Conservation (phyloP, 2,329 filamentous ascomycete species). For the Cladosporium sp. region DNA sequence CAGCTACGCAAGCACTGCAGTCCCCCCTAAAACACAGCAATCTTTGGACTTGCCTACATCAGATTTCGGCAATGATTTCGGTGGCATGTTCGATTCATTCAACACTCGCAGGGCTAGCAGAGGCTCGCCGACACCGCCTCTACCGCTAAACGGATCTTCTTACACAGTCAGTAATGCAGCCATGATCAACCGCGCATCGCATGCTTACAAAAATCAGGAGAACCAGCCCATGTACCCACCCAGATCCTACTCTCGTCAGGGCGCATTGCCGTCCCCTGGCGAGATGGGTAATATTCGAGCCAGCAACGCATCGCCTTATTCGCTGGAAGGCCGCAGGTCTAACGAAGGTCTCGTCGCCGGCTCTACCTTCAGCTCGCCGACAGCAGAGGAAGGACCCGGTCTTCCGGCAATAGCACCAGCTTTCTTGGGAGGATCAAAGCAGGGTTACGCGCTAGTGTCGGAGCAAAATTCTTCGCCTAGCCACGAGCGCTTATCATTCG, state of each 20-base stretch:
- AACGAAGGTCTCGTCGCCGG: conserved; percentile 27
- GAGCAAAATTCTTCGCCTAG: conserved; percentile 24
- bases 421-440: conserved; percentile 24
- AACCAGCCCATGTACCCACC: conserved; percentile 30
- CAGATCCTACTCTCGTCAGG: conserved; percentile 25
- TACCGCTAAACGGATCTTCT: conserved; percentile 12
- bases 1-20: conserved; percentile 36
- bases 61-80: conserved; percentile 30
- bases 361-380: conserved; percentile 25
- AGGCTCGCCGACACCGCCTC: conserved; percentile 3
- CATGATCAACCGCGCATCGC: background rate
- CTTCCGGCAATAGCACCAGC: conserved; percentile 20
- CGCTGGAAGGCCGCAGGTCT: conserved; percentile 25
- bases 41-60: conserved; percentile 23
- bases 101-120: conserved; percentile 3
- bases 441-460: conserved; percentile 26
- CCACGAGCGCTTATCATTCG: conserved; percentile 18
- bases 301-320: conserved; percentile 26
- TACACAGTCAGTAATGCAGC: conserved; percentile 16
- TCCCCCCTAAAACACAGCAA: conserved; percentile 22
- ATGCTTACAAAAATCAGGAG: conserved; percentile 22
- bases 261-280: conserved; percentile 23
- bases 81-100: conserved; percentile 29
- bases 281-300: conserved; percentile 16
- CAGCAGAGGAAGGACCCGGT: conserved; percentile 18